A percentile compares a stretch with the other conserved stretches of the same genome.
Evolutionary conservation across 805 yeast genomes (phyloP).

Genomic region (Wickerhamiella musiphila): DNA sequence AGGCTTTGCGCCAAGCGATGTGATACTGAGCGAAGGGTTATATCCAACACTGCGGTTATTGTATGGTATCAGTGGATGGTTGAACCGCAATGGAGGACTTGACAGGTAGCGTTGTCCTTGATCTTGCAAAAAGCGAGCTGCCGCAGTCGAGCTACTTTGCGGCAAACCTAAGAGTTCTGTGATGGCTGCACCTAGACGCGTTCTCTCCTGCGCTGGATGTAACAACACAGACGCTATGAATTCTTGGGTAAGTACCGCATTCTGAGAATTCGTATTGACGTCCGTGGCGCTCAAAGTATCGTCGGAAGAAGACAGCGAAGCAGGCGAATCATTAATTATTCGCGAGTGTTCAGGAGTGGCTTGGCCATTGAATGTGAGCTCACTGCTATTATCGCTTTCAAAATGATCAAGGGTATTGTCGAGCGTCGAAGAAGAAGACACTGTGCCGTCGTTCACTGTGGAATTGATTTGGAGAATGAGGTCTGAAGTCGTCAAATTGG

Average conservation of each 20-base stretch:
- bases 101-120: conserved; percentile 1
- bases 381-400: neutral
- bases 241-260: too few species aligned
- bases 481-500: too few species aligned
- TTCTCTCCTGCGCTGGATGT: too few species aligned
- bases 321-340: too few species aligned
- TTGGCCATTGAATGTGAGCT: neutral
- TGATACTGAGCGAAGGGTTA: too few species aligned
- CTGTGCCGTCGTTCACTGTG: neutral
- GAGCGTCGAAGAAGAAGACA: conserved; percentile 1
- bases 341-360: too few species aligned
- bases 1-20: conserved; percentile 9
- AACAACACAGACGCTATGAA: too few species aligned
- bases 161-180: neutral
- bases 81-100: conserved; percentile 7
- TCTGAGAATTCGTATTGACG: too few species aligned
- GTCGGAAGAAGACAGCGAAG: too few species aligned
- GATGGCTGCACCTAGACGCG: too few species aligned
- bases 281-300: too few species aligned
- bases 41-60: conserved; percentile 4
- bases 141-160: neutral
- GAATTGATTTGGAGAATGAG: conserved; percentile 1
- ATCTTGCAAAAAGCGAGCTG: neutral
- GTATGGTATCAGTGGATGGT: conserved; percentile 11
- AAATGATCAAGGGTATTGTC: conserved; percentile 3